Evolutionary conservation across 441 rosid species (phyloP).

Genomic region (Croton laevigatus): DNA sequence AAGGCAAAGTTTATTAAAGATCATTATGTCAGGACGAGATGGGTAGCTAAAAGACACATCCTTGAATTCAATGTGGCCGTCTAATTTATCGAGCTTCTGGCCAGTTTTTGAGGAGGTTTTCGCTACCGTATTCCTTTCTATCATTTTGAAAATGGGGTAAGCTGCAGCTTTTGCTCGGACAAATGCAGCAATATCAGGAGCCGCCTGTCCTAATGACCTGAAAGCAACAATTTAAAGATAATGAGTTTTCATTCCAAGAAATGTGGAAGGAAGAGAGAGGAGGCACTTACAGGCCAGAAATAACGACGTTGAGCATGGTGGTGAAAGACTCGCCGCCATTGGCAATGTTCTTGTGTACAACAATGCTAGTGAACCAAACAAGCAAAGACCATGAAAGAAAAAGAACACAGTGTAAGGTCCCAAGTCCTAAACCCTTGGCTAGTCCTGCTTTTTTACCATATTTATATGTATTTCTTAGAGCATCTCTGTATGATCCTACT

Average conservation of each 20-base stretch:
- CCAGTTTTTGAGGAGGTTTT: conserved; percentile 58
- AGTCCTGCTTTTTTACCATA: conserved; percentile 84
- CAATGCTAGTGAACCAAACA: conserved; percentile 84
- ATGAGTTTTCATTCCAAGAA: not conserved
- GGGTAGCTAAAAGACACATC: conserved; percentile 74
- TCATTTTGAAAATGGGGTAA: conserved; percentile 85
- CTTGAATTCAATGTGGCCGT: conserved; percentile 73
- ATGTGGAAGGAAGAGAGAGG: not conserved
- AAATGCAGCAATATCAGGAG: conserved; percentile 80
- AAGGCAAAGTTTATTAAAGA: conserved; percentile 56
- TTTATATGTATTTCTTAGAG: conserved; percentile 59
- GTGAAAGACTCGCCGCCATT: conserved; percentile 93
- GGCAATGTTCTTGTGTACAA: conserved; percentile 80
- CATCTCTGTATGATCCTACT: conserved; percentile 60
- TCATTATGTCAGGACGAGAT: conserved; percentile 69
- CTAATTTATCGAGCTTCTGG: conserved; percentile 47
- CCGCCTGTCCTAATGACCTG: conserved; percentile 89
- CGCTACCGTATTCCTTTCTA: conserved; percentile 63
- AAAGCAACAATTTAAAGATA: not conserved
- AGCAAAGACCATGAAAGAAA: conserved; percentile 96
- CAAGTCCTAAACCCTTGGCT: conserved; percentile 87
- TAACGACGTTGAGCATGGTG: conserved; percentile 98
- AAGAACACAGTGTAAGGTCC: conserved; percentile 75
- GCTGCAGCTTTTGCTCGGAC: conserved; percentile 80
- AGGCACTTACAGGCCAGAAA: conserved; percentile 77